Conservation (phyloP, 2,329 filamentous ascomycete species). For the Botryotinia narcissicola region DNA sequence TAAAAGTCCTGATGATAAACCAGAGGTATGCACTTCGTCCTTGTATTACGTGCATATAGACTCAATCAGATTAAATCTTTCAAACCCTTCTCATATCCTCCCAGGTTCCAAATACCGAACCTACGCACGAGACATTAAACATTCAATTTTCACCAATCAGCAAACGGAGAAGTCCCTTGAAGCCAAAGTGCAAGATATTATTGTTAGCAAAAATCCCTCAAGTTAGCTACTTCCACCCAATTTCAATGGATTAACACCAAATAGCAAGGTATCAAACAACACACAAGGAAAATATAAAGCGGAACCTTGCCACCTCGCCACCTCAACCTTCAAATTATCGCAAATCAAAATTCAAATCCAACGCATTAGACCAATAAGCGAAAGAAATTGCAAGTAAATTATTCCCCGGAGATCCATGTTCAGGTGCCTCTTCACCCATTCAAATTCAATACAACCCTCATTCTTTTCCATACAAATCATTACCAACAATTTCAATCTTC, state of each 20-base stretch:
- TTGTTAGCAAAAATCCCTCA: neutral
- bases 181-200: neutral
- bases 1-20: rapidly evolving
- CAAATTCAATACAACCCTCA: neutral
- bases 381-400: neutral
- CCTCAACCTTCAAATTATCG: neutral
- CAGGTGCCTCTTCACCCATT: neutral
- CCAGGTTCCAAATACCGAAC: neutral
- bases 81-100: neutral
- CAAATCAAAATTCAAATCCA: neutral
- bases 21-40: neutral
- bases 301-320: neutral
- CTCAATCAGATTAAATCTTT: neutral
- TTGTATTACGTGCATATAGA: neutral
- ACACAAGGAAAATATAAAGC: neutral
- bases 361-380: neutral
- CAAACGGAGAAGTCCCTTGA: neutral
- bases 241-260: neutral
- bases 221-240: neutral
- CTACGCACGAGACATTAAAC: neutral
- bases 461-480: neutral
- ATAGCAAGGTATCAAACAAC: neutral
- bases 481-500: slow-evolving; percentile 5
- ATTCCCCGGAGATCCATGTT: no score
- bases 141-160: neutral